Conservation (phyloP, 148 eudicot genomes). For the Selenicereus undatus region DNA sequence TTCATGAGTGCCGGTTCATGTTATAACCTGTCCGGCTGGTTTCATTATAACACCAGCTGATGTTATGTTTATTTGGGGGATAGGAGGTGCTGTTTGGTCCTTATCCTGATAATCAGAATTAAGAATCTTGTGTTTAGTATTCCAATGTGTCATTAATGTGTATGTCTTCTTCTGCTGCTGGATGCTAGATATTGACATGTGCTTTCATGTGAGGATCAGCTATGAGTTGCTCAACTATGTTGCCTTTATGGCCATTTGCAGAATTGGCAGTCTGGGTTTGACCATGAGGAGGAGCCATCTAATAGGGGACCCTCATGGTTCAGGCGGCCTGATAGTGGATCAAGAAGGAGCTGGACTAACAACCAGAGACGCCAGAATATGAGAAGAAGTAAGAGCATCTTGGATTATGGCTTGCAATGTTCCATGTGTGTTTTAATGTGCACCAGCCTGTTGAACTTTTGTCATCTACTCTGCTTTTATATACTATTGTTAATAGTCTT, state of each 20-base stretch:
- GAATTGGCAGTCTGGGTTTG: slow-evolving; percentile 41
- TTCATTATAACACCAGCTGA: no score
- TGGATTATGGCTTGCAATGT: slow-evolving; percentile 1
- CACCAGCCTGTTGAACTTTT: neutral
- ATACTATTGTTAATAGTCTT: neutral
- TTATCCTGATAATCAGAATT: neutral
- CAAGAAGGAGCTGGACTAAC: slow-evolving; percentile 29
- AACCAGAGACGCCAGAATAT: slow-evolving; percentile 25
- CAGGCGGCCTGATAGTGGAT: slow-evolving; percentile 35
- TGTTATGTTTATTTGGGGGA: neutral
- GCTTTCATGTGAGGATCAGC: neutral
- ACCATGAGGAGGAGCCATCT: slow-evolving; percentile 37
- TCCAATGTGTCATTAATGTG: neutral
- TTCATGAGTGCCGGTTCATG: no score
- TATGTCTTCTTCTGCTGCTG: neutral
- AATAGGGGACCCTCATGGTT: slow-evolving; percentile 50
- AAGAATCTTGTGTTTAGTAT: neutral
- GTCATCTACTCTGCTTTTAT: neutral
- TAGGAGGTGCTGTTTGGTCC: neutral
- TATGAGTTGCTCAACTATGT: slow-evolving; percentile 5
- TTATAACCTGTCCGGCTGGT: no score
- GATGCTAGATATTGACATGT: neutral
- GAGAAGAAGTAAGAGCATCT: slow-evolving; percentile 41
- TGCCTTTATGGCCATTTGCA: slow-evolving; percentile 28
- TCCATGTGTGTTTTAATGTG: slow-evolving; percentile 9